Percentiles rank a stretch among this genome's conserved stretches.
These are phyloP conservation scores for Starmerella davenportii DNA, from an alignment of 805 yeast genomes.

Conservation along the genomic window DNA sequence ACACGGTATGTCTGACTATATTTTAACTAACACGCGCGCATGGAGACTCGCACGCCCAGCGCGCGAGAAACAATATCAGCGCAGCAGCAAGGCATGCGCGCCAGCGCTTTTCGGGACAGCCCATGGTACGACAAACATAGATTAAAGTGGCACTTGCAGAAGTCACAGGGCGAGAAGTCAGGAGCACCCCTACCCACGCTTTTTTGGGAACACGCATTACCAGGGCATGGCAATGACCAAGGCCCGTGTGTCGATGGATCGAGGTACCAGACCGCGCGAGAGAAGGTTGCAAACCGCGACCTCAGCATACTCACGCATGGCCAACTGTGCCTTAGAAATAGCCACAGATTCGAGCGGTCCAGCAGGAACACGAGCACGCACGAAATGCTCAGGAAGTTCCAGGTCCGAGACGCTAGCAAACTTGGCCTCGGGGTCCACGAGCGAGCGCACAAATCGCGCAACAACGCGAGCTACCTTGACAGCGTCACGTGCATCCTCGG, in stretches of 20 bases:
- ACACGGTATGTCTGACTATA: no score
- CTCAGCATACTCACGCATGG: slow-evolving; percentile 14
- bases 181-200: no score
- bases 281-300: slow-evolving; percentile 9
- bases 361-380: not conserved
- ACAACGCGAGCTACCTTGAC: slow-evolving; percentile 8
- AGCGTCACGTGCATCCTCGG: not conserved
- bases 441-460: slow-evolving; percentile 3
- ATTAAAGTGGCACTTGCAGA: no score
- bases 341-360: not conserved
- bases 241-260: slow-evolving; percentile 4
- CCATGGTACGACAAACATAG: no score
- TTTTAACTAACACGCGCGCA: no score
- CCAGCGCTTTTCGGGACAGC: no score
- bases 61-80: no score
- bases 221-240: slow-evolving; percentile 11
- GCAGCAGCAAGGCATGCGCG: no score
- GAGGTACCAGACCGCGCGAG: slow-evolving; percentile 6
- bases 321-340: slow-evolving; percentile 7
- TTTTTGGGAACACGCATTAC: no score
- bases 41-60: no score
- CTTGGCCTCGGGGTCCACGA: not conserved
- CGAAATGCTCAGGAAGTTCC: slow-evolving; percentile 2
- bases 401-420: not conserved
- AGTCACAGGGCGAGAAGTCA: no score